These are phyloP conservation scores for Suillus occidentalis DNA, from an alignment of 768 basidiomycete genomes.

Conservation along the genomic window DNA sequence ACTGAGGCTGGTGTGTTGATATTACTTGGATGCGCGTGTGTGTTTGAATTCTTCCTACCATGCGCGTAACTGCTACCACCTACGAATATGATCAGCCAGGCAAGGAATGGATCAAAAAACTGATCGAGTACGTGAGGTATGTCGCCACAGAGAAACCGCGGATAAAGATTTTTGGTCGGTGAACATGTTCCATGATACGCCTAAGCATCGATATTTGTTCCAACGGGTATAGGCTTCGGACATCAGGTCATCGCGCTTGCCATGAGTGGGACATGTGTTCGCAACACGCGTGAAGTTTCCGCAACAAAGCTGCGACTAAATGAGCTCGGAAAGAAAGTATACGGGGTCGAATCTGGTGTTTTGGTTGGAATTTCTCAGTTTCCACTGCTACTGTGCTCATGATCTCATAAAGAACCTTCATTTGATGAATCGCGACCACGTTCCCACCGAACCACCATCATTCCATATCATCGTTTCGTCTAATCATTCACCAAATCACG, in stretches of 20 bases:
- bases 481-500: constrained; percentile 58
- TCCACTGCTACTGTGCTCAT: not conserved
- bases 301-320: constrained; percentile 67
- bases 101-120: constrained; percentile 68
- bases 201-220: not conserved
- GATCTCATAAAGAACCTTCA: constrained; percentile 58
- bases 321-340: constrained; percentile 63
- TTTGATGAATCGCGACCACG: constrained; percentile 89
- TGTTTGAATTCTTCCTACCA: not conserved
- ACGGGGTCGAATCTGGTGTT: constrained; percentile 43
- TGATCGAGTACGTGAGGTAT: constrained; percentile 57
- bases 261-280: constrained; percentile 67
- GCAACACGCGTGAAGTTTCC: constrained; percentile 76
- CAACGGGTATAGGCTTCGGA: constrained; percentile 84
- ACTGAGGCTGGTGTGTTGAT: constrained; percentile 76
- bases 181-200: no score
- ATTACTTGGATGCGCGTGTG: not conserved
- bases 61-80: constrained; percentile 64
- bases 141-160: constrained; percentile 51
- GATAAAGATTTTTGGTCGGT: constrained; percentile 72
- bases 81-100: constrained; percentile 51
- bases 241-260: constrained; percentile 84
- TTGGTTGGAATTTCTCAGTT: not conserved
- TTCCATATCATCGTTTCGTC: constrained; percentile 70
- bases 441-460: constrained; percentile 53